A percentile compares a stretch with the other conserved stretches of the same genome.
These are phyloP conservation scores for Haplosporangium sp. DNA, from an alignment of 371 early-diverging fungal genomes.

Conservation along the genomic window DNA sequence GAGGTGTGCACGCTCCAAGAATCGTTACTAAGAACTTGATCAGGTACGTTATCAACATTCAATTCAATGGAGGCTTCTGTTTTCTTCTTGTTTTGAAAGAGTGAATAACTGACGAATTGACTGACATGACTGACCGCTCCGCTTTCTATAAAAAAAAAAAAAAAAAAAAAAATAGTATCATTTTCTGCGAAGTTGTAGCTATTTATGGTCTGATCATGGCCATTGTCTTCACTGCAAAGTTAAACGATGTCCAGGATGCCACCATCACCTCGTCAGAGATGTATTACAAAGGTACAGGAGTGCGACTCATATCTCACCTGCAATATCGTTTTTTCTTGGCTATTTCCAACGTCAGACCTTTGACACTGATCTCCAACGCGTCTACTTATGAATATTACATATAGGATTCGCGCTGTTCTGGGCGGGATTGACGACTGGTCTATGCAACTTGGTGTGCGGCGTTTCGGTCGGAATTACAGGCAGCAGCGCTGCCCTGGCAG, in stretches of 20 bases:
- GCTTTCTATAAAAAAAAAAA: background rate
- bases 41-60: conserved; percentile 57
- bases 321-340: background rate
- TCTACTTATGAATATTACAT: background rate
- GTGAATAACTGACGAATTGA: background rate
- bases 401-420: conserved; percentile 94
- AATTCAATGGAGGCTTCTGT: background rate
- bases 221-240: conserved; percentile 92
- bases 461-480: conserved; percentile 96
- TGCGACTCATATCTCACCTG: background rate
- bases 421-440: conserved; percentile 95
- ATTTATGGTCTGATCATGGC: conserved; percentile 99
- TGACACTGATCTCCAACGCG: no score
- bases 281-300: conserved; percentile 60
- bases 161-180: conserved; percentile 69
- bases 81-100: background rate
- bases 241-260: conserved; percentile 61
- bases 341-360: background rate
- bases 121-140: no score
- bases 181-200: conserved; percentile 99
- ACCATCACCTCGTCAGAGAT: conserved; percentile 48
- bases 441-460: conserved; percentile 95
- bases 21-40: conserved; percentile 97
- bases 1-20: conserved; percentile 91
- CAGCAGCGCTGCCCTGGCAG: conserved; percentile 93